phyloP scores from a whole-genome alignment of 495 filamentous ascomycete species.

The Aspergillus campestris region DNA sequence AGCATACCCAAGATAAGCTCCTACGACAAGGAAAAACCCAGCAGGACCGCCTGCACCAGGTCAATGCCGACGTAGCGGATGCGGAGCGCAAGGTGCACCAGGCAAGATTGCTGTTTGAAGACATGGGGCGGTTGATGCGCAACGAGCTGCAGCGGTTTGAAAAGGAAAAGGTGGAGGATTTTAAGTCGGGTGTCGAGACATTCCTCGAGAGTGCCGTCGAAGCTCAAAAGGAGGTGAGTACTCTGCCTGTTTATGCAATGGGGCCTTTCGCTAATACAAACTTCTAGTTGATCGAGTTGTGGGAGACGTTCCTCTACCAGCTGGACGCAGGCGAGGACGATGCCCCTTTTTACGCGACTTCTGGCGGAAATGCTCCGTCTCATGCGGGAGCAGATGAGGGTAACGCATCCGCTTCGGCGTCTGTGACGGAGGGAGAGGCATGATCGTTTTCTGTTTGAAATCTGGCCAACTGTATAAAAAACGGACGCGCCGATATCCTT shows the following conservation, averaged over 20 bases:
- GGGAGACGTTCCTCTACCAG: constrained; percentile 96
- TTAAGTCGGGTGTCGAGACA: constrained; percentile 96
- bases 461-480: constrained; percentile 11
- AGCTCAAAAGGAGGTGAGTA: constrained; percentile 90
- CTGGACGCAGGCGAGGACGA: constrained; percentile 89
- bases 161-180: constrained; percentile 96
- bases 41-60: constrained; percentile 87
- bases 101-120: constrained; percentile 82
- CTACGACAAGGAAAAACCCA: constrained; percentile 88
- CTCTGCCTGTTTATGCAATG: background rate
- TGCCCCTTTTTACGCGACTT: constrained; percentile 63
- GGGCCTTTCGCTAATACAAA: constrained; percentile 10
- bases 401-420: constrained; percentile 10
- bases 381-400: too few relatives aligned
- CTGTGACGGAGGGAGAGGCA: constrained; percentile 25
- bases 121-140: constrained; percentile 93
- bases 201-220: constrained; percentile 94
- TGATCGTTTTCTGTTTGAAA: constrained; percentile 7
- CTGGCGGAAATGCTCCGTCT: constrained; percentile 15
- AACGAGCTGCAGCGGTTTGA: constrained; percentile 89
- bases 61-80: constrained; percentile 84
- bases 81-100: constrained; percentile 92
- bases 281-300: constrained; percentile 84
- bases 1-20: constrained; percentile 79
- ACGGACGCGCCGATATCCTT: background rate